Percentiles rank a stretch among this genome's conserved stretches.
Evolutionary conservation across 495 filamentous ascomycete species (phyloP).

Genomic region (Saxispiralis lemnorum): DNA sequence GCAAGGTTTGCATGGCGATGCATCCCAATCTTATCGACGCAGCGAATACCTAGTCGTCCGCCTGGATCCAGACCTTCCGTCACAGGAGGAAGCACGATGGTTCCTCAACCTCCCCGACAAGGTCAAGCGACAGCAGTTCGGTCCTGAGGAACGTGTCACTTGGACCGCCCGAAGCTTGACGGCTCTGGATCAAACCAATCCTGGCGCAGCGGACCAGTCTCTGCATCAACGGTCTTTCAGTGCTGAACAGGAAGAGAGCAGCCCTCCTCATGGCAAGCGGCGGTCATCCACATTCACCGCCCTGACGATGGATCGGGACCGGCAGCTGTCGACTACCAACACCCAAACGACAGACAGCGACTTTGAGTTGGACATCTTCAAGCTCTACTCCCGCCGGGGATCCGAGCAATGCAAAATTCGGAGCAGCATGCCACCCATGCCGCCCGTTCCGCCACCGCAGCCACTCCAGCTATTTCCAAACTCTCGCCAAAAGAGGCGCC

Average conservation of each 20-base stretch:
- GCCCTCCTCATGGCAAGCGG: neutral
- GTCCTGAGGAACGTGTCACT: slow-evolving; percentile 45
- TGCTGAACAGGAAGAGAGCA: neutral
- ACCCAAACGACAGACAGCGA: too few species aligned
- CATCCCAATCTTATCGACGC: neutral
- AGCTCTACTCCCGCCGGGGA: neutral
- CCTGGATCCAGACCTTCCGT: slow-evolving; percentile 9
- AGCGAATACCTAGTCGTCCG: neutral
- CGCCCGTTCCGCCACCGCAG: slow-evolving; percentile 3
- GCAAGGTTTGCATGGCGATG: neutral
- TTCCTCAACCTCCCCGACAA: slow-evolving; percentile 55
- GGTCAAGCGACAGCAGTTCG: slow-evolving; percentile 51
- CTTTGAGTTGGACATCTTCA: slow-evolving; percentile 4
- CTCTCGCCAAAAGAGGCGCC: slow-evolving; percentile 24
- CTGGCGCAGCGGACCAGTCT: neutral
- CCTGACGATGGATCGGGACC: too few species aligned
- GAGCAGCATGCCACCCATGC: slow-evolving; percentile 2
- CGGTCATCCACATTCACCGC: too few species aligned
- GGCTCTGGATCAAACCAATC: neutral
- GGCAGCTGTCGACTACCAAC: too few species aligned
- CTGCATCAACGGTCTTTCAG: neutral
- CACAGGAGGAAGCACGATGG: slow-evolving; percentile 49
- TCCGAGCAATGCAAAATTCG: neutral
- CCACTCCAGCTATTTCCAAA: slow-evolving; percentile 30
- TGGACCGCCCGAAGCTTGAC: neutral